Evolutionary conservation across 129 eudicot species (phyloP), one percentile per base, ranked within the genome.

Genomic region (Arctium minus): DNA sequence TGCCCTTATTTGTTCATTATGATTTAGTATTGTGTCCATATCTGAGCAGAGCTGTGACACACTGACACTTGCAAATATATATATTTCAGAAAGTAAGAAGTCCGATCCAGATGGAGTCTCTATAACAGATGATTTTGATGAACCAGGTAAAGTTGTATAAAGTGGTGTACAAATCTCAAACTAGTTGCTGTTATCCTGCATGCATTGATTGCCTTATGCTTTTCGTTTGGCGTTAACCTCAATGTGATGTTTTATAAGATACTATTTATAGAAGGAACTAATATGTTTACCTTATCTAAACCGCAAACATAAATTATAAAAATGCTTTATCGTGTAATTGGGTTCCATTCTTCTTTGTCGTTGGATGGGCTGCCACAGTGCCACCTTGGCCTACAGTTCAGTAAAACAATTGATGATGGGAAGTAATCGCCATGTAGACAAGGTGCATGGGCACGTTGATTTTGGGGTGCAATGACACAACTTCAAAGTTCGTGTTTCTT

Each of bases 1-100:
- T 32, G 64, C 75, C 71, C 36, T 38, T 69, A 2, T 73, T 64
- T 69, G 1, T 82, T 78, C n/a, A 10, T 32, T 17, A 70, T 81
- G 79, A 33, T 76, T 77, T 33, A 11, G 32, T 27, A 33, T 73
- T 18, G 33, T 22, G 35, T 18, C 15, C 8, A 32, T 79, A 40
- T 75, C 5, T 65, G 53, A 40, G 64, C 36, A 1, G 68, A 48
- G 4, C 40, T 75, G 40, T 67, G 46, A 64, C 68, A 70, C 37
- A 77, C 81, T 67, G 46, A 64, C 69, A 70, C 67, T 83, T 84
- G 75, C 60, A 22, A 22, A 22, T 22, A 32, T 87, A 31, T 84
- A 10, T 76, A 3, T 80, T 86, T 84, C 94, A 96, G 99, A 93
- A 89, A 91, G 83, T 81, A 93, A 88, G 84, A 88, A 81, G 79